Percentiles rank a stretch among this genome's conserved stretches.
Conservation (phyloP, 139 green algal genomes). For the Chlorella vulgaris region DNA sequence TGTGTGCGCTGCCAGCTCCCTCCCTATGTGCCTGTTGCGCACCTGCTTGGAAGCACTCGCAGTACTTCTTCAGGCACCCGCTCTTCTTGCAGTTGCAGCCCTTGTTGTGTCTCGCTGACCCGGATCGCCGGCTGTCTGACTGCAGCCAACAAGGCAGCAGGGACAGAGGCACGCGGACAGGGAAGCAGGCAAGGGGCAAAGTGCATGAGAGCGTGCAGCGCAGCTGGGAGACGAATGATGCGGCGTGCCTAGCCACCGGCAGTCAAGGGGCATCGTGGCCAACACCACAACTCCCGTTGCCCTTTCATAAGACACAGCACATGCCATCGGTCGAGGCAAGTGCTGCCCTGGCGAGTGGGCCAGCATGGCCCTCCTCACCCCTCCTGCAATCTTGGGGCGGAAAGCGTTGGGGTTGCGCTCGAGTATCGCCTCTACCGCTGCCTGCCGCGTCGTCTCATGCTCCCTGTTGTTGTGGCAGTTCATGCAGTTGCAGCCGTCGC, state of each 20-base stretch:
- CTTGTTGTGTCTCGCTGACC: slow-evolving; percentile 73
- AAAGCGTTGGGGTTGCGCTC: slow-evolving; percentile 93
- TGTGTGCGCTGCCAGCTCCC: too few species aligned
- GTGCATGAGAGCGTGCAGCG: too few species aligned
- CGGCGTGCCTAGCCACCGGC: too few species aligned
- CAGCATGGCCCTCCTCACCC: too few species aligned
- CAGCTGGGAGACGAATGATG: too few species aligned
- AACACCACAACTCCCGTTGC: too few species aligned
- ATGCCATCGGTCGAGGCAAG: too few species aligned
- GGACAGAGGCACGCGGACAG: not conserved
- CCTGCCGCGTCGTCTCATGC: slow-evolving; percentile 71
- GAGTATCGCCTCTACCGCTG: slow-evolving; percentile 84
- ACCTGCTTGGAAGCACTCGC: slow-evolving; percentile 74
- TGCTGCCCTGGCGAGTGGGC: too few species aligned
- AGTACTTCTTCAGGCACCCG: slow-evolving; percentile 76
- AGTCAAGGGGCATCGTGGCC: too few species aligned
- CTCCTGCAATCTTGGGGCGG: slow-evolving; percentile 83
- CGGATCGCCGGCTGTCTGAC: slow-evolving; percentile 1
- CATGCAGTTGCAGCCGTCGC: slow-evolving; percentile 84
- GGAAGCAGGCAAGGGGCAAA: not conserved
- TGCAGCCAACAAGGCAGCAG: not conserved
- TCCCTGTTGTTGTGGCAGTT: slow-evolving; percentile 89
- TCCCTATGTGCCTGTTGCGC: too few species aligned
- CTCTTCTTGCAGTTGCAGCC: slow-evolving; percentile 94
- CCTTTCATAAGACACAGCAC: too few species aligned